Evolutionary conservation across 768 basidiomycete genomes (phyloP).

Genomic region (Russula sp.): DNA sequence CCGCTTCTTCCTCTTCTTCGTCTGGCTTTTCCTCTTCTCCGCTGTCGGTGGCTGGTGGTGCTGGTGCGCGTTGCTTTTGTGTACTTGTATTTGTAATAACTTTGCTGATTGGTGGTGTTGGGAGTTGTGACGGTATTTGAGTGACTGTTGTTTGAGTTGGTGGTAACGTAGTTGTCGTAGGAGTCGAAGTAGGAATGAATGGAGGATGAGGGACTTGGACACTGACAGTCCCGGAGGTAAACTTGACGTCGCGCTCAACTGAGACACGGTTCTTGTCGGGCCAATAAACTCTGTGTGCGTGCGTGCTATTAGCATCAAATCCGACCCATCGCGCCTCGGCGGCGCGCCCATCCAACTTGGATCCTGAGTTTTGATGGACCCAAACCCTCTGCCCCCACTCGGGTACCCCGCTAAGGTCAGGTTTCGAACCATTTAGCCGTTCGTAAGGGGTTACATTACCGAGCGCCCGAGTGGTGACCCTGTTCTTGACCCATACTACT

Average conservation of each 20-base stretch:
- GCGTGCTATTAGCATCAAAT: neutral
- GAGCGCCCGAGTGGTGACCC: constrained; percentile 19
- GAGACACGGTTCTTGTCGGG: too few relatives aligned
- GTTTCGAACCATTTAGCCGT: constrained; percentile 6
- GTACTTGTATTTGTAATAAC: too few relatives aligned
- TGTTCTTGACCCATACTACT: constrained; percentile 32
- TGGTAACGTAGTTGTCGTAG: too few relatives aligned
- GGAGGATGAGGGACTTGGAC: too few relatives aligned
- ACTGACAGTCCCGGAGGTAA: neutral
- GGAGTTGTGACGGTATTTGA: too few relatives aligned
- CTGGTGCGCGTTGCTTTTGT: too few relatives aligned
- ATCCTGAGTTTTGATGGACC: neutral
- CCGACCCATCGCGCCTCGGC: neutral
- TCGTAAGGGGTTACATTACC: constrained; percentile 24
- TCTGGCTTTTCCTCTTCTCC: too few relatives aligned
- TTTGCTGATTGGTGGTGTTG: too few relatives aligned
- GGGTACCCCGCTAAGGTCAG: neutral
- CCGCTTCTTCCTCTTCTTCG: too few relatives aligned
- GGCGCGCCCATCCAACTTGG: neutral
- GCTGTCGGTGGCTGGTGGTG: too few relatives aligned
- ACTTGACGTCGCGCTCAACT: neutral
- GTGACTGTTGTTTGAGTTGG: too few relatives aligned
- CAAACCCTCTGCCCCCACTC: constrained; percentile 1
- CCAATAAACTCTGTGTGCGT: neutral
- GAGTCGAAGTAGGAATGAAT: too few relatives aligned